Base-by-base conservation (phyloP, 2,329 filamentous ascomycete genomes). In the Pseudogymnoascus verrucosus region DNA sequence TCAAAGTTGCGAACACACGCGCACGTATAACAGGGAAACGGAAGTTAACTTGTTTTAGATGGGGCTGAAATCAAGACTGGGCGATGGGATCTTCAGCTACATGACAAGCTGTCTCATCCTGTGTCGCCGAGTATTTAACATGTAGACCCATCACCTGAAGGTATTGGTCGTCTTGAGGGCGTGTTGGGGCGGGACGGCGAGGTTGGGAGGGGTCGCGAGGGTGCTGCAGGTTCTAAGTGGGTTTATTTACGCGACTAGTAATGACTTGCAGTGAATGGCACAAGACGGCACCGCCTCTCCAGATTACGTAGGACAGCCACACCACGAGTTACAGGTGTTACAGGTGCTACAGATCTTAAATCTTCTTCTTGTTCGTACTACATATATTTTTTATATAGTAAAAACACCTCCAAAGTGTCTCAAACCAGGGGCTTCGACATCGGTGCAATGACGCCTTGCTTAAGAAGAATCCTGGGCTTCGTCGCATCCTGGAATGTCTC, bases 401-500 rank as follows among this genome's bases (percentile, higher is more conserved):
- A 39, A 28, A 39, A 61, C 19, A 28, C 4, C 16, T 39, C 59
- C 36, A 39, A 23, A 61, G 23, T 6, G 28, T 26, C 59, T 42
- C 26, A 61, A 59, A 28, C 59, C 28, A 74, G 63, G 36, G 93
- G 93, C 78, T 89, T 93, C 64, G 88, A 86, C 84, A 99, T 90
- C 42, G 95, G 90, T 71, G 86, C 84, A 76, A 99, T 92, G 68
- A 96, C 82, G 57, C 95, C 95, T 78, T 93, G 90, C 80, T 96
- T 97, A 75, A 96, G 80, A 75, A 98, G 80, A 68, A 98, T 84
- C 70, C 91, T 86, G 64, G 95, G 95, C 83, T 93, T 96, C 65
- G 90, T 96, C 66, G 85, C 85, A 70, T 89, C 86, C 80, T 98
- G 93, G 82, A 95, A 95, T 12, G 89, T 91, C 79, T 91, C 87